Evolutionary conservation across 805 yeast genomes (phyloP).

Genomic region (Limtongozyma cylindracea): DNA sequence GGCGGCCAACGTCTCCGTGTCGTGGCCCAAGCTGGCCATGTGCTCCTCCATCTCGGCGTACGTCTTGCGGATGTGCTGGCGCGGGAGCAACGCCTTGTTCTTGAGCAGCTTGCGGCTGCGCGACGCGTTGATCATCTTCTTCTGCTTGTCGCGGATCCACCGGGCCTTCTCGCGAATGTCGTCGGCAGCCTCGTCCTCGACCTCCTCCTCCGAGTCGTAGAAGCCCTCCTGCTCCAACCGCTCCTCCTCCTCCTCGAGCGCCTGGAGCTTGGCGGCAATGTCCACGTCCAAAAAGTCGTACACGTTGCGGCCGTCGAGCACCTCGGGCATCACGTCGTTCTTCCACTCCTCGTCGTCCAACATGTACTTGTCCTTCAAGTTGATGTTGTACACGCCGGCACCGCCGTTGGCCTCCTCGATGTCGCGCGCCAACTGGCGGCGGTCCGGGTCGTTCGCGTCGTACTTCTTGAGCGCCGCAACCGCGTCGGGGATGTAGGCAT

Average conservation of each 20-base stretch:
- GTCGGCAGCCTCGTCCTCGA: constrained; percentile 22
- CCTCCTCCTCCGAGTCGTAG: constrained; percentile 65
- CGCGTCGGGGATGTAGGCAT: constrained; percentile 64
- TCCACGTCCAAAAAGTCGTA: constrained; percentile 96
- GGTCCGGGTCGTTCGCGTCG: constrained; percentile 58
- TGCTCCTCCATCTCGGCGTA: constrained; percentile 68
- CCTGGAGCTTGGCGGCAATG: constrained; percentile 78
- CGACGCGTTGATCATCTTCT: constrained; percentile 74
- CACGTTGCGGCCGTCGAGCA: constrained; percentile 86
- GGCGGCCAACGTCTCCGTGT: constrained; percentile 31
- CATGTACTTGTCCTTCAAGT: constrained; percentile 76
- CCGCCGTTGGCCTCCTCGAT: constrained; percentile 92
- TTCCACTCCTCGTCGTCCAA: constrained; percentile 96
- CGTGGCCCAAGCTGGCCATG: constrained; percentile 78
- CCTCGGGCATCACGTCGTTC: constrained; percentile 91
- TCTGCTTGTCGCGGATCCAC: constrained; percentile 93
- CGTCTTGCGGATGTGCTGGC: constrained; percentile 63
- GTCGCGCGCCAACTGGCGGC: constrained; percentile 66
- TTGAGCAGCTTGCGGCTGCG: constrained; percentile 70
- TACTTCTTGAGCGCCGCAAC: constrained; percentile 35
- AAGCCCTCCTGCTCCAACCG: constrained; percentile 83
- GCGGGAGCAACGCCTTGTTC: constrained; percentile 73
- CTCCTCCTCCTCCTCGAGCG: constrained; percentile 94
- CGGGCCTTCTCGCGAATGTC: constrained; percentile 59
- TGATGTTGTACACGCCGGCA: constrained; percentile 92